Evolutionary conservation across 2,329 filamentous ascomycete genomes (phyloP).

Genomic region (Colletotrichum incanum): DNA sequence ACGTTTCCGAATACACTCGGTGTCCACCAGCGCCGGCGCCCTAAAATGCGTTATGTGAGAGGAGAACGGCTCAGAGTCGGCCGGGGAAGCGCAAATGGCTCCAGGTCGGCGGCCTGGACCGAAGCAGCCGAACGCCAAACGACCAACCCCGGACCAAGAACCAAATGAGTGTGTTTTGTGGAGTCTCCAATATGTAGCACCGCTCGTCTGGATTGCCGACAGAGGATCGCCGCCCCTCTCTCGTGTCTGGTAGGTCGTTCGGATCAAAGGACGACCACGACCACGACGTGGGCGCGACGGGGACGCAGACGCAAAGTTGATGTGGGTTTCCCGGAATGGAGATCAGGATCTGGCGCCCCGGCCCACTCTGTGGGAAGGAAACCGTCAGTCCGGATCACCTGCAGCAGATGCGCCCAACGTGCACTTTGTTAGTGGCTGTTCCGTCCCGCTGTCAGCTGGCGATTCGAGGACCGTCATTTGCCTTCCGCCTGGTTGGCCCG

Average conservation of each 20-base stretch:
- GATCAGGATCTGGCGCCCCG: not conserved
- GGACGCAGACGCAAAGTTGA: too few relatives aligned
- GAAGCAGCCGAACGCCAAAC: slow-evolving; percentile 14
- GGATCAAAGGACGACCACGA: slow-evolving; percentile 32
- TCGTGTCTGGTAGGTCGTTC: not conserved
- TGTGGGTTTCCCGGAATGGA: not conserved
- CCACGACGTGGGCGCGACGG: not conserved
- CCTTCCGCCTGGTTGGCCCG: slow-evolving; percentile 24
- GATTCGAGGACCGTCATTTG: slow-evolving; percentile 13
- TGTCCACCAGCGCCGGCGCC: not conserved
- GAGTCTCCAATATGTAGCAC: not conserved
- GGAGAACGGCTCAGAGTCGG: not conserved
- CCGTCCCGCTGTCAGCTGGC: slow-evolving; percentile 19
- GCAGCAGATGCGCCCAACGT: slow-evolving; percentile 14
- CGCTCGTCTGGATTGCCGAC: slow-evolving; percentile 4
- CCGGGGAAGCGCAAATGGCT: slow-evolving; percentile 12
- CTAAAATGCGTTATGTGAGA: not conserved
- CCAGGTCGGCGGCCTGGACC: slow-evolving; percentile 9
- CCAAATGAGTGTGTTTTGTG: not conserved
- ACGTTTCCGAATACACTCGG: not conserved
- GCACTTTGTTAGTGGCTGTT: slow-evolving; percentile 1
- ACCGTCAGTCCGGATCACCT: slow-evolving; percentile 22
- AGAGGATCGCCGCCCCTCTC: slow-evolving; percentile 4
- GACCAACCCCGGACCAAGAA: not conserved
- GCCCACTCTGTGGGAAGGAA: not conserved